A percentile compares a stretch with the other conserved stretches of the same genome.
Evolutionary conservation across 352 stramenopile species (phyloP).

Genomic region (Pythium sp.): DNA sequence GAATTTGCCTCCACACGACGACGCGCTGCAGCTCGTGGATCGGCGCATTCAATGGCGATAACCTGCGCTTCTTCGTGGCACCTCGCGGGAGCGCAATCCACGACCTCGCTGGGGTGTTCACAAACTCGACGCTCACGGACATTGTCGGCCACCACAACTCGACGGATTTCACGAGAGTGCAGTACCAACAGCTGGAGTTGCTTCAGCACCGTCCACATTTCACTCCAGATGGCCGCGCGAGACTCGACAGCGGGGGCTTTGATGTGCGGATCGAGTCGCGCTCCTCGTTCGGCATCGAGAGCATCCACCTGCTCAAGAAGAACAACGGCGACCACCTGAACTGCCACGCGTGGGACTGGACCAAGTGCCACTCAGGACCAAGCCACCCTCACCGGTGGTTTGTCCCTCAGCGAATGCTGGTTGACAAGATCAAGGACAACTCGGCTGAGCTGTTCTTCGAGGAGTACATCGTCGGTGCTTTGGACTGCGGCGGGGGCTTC

Average conservation of each 20-base stretch:
- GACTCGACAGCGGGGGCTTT: slow-evolving; percentile 29
- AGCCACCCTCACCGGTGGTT: slow-evolving; percentile 30
- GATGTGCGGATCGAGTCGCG: slow-evolving; percentile 44
- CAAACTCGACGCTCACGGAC: slow-evolving; percentile 33
- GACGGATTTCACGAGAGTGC: background rate
- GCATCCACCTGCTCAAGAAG: slow-evolving; percentile 43
- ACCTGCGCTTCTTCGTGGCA: slow-evolving; percentile 43
- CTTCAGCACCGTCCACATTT: slow-evolving; percentile 14
- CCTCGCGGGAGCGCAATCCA: slow-evolving; percentile 29
- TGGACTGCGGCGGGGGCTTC: slow-evolving; percentile 43
- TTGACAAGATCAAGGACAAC: slow-evolving; percentile 26
- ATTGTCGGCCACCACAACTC: slow-evolving; percentile 29
- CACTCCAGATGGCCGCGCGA: slow-evolving; percentile 26
- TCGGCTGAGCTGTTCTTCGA: slow-evolving; percentile 27
- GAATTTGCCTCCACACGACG: slow-evolving; percentile 62
- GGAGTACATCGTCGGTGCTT: slow-evolving; percentile 47
- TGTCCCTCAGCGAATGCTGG: slow-evolving; percentile 42
- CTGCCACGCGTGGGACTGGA: slow-evolving; percentile 50
- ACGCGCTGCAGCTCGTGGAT: slow-evolving; percentile 56
- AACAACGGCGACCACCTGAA: slow-evolving; percentile 47
- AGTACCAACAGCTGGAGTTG: background rate
- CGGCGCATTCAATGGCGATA: slow-evolving; percentile 31
- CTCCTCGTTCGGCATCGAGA: slow-evolving; percentile 43
- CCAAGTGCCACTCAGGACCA: background rate
- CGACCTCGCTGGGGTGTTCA: slow-evolving; percentile 25